Conservation (phyloP, 2,329 filamentous ascomycete species). For the Beauveria australis region DNA sequence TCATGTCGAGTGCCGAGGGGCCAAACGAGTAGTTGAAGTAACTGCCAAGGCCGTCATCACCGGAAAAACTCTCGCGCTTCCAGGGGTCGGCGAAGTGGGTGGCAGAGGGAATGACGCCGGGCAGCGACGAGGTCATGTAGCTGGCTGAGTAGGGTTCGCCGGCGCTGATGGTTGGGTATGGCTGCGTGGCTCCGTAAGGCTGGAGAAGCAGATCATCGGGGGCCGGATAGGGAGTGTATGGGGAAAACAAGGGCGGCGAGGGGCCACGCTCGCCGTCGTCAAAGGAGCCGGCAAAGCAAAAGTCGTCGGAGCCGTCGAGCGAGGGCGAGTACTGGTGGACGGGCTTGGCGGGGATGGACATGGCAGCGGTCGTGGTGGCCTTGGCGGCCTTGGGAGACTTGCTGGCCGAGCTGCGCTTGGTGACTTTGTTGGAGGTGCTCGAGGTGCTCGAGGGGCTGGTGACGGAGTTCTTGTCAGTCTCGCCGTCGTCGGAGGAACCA, state of each 20-base stretch:
- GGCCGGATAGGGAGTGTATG: constrained; percentile 54
- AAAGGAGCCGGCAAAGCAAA: constrained; percentile 52
- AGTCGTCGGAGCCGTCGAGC: constrained; percentile 54
- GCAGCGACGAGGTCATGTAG: constrained; percentile 45
- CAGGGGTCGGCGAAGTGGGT: constrained; percentile 54
- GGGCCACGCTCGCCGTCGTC: constrained; percentile 62
- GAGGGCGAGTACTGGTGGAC: constrained; percentile 53
- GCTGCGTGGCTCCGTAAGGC: constrained; percentile 46
- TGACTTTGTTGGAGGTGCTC: constrained; percentile 20
- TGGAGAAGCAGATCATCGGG: constrained; percentile 57
- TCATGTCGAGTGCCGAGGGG: constrained; percentile 56
- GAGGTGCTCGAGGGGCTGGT: constrained; percentile 18
- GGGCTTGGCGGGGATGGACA: constrained; percentile 27
- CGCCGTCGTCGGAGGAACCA: constrained; percentile 44
- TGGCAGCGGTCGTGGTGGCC: constrained; percentile 7
- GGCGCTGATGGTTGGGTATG: constrained; percentile 44
- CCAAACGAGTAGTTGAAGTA: constrained; percentile 66
- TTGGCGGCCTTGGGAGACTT: constrained; percentile 17
- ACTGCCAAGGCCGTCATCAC: constrained; percentile 51
- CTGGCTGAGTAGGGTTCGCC: constrained; percentile 42
- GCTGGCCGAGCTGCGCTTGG: constrained; percentile 24
- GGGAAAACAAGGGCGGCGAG: constrained; percentile 59
- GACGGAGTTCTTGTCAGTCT: constrained; percentile 29
- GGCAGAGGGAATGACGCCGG: constrained; percentile 57
- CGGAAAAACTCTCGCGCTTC: constrained; percentile 54